Base-by-base conservation (phyloP, 257 asterid species). In the Paulownia fortunei region DNA sequence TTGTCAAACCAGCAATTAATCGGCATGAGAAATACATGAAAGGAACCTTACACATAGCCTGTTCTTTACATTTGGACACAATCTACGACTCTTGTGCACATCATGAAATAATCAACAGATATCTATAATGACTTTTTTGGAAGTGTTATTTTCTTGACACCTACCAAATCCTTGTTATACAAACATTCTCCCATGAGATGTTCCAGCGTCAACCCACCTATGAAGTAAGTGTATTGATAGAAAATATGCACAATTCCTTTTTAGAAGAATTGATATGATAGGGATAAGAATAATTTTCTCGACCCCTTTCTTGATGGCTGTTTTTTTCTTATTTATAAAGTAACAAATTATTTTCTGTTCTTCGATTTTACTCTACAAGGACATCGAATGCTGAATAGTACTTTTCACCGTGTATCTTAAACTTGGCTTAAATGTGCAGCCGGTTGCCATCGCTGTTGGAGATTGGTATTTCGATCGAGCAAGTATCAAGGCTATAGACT, bases 391-490 rank as follows among this genome's bases (percentile, higher is more conserved):
- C 18, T 32, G 19, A 6, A 21, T 49, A 8, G 24, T 34, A 5
- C 4, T 15, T 30, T 32, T 46, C 23, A 9, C 2, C 3, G 21
- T 11, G n/a, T 15, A 5, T 23, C 12, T 19, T 4, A 23, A 21
- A 77, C 59, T 44, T 34, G 23, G 23, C 0, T n/a, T 2, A 36
- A 23, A 72, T 69, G 8, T 84, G 81, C 97, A 93, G 99, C 86
- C 87, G 0, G 77, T 93, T 36, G 99, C 97, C 21, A 81, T 85
- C 44, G 95, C 98, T 0, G 98, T 96, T 51, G 97, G 98, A 24
- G 95, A 93, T 73, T 96, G 99, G 99, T 96, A 83, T 51, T 93
- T 90, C 16, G 94, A 82, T 39, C 92, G 99, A 30, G 76, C 83
- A 4, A 79, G 76, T 12, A 60, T 82, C 24, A 87, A 79, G 86